Conservation (phyloP, 2,329 filamentous ascomycete genomes). For the Talaromyces verruculosus region DNA sequence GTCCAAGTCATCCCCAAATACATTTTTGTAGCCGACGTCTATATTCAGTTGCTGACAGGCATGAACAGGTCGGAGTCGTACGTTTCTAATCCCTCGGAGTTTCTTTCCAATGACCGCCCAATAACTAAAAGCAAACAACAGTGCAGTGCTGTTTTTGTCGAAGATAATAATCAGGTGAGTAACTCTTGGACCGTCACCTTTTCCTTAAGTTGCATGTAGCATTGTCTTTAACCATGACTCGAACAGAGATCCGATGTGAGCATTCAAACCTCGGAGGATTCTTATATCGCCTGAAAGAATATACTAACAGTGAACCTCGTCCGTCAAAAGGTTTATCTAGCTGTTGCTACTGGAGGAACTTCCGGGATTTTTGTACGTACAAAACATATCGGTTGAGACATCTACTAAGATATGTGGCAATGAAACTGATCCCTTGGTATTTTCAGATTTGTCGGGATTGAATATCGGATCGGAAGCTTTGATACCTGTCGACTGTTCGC, state of each 20-base stretch:
- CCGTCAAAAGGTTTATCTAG: neutral
- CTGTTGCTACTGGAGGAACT: slow-evolving; percentile 3
- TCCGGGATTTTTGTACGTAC: slow-evolving; percentile 6
- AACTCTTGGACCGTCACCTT: neutral
- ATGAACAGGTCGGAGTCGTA: slow-evolving; percentile 3
- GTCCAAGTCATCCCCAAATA: neutral
- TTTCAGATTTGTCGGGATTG: slow-evolving; percentile 6
- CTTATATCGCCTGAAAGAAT: neutral
- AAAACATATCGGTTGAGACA: neutral
- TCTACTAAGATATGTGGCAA: neutral
- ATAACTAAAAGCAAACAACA: neutral
- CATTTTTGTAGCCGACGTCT: neutral
- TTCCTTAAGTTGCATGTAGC: neutral
- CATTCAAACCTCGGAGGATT: neutral
- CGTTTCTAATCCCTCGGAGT: neutral
- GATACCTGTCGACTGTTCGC: neutral
- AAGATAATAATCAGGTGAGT: neutral
- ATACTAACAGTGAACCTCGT: neutral
- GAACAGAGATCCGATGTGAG: slow-evolving; percentile 9
- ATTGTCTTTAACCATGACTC: neutral
- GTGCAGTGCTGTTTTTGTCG: slow-evolving; percentile 3
- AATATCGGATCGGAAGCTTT: neutral
- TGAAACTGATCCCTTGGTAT: neutral
- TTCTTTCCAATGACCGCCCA: neutral
- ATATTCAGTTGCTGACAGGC: neutral